Evolutionary conservation across 139 green algal genomes (phyloP).

Genomic region (Coelastrella sp.): DNA sequence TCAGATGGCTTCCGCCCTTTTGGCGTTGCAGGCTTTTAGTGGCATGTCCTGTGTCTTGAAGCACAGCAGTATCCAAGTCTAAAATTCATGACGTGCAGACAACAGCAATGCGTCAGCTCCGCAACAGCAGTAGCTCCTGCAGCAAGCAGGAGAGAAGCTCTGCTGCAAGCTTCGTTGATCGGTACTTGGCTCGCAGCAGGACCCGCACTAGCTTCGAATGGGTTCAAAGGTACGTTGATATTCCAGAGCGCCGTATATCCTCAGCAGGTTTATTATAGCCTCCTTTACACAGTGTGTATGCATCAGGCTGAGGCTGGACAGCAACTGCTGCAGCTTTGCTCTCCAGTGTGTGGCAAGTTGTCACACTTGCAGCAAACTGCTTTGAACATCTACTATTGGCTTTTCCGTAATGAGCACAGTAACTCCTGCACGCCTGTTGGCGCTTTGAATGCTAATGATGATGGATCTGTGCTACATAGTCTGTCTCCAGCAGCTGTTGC

Average conservation of each 20-base stretch:
- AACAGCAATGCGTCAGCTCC: background rate
- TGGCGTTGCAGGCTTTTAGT: background rate
- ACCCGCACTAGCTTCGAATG: background rate
- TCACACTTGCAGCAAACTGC: too few species aligned
- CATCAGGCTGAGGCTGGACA: too few species aligned
- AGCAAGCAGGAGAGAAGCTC: constrained; percentile 14
- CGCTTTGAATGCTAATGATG: too few species aligned
- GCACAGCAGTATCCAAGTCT: background rate
- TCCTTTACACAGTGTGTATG: background rate
- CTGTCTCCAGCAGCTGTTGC: too few species aligned
- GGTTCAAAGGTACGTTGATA: background rate
- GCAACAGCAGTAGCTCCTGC: background rate
- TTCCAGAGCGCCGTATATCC: background rate
- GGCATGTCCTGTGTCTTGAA: background rate
- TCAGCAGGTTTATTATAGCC: background rate
- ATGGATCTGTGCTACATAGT: too few species aligned
- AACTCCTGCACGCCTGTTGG: too few species aligned
- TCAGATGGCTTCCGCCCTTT: background rate
- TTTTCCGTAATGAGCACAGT: too few species aligned
- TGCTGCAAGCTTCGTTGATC: constrained; percentile 16
- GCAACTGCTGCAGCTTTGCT: too few species aligned
- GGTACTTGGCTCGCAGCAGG: background rate
- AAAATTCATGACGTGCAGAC: background rate
- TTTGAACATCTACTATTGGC: too few species aligned
- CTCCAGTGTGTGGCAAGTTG: too few species aligned